Conservation (phyloP, 768 basidiomycete genomes). For the Asterophora lycoperdoides region DNA sequence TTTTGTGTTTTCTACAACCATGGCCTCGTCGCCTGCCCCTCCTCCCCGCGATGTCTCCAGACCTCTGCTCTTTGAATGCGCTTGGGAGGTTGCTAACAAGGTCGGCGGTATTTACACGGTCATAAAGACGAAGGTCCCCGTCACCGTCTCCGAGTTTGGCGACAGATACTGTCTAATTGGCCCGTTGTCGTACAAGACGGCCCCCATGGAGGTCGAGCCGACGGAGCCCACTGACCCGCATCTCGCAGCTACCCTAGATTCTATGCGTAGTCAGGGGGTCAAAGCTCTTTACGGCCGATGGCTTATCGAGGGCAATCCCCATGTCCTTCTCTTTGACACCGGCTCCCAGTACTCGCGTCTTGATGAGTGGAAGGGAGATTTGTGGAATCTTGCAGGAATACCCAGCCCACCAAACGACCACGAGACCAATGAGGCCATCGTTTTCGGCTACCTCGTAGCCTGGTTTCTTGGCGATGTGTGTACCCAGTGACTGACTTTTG, state of each 20-base stretch:
- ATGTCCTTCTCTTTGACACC: conserved; percentile 94
- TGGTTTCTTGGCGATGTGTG: conserved; percentile 99
- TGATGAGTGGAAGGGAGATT: conserved; percentile 98
- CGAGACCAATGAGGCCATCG: conserved; percentile 97
- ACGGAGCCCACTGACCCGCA: conserved; percentile 83
- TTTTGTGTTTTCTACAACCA: too few species aligned
- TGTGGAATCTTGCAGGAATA: conserved; percentile 98
- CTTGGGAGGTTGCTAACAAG: conserved; percentile 99
- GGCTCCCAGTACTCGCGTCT: conserved; percentile 80
- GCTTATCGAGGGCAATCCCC: conserved; percentile 96
- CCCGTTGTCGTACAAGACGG: conserved; percentile 96
- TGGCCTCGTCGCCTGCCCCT: conserved; percentile 9
- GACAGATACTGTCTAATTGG: conserved; percentile 95
- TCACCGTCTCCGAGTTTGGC: conserved; percentile 94
- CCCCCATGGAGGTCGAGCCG: conserved; percentile 97
- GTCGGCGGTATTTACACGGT: conserved; percentile 99
- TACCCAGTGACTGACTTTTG: conserved; percentile 13
- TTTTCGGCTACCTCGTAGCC: conserved; percentile 96
- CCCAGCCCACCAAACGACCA: conserved; percentile 94
- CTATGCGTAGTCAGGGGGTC: conserved; percentile 86
- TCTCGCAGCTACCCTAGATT: conserved; percentile 68
- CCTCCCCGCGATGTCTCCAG: conserved; percentile 68
- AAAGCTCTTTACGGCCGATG: conserved; percentile 95
- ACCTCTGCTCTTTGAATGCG: conserved; percentile 87
- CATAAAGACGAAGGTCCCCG: conserved; percentile 98